Conservation (phyloP, 495 filamentous ascomycete genomes). For the Penicillium nucicola region DNA sequence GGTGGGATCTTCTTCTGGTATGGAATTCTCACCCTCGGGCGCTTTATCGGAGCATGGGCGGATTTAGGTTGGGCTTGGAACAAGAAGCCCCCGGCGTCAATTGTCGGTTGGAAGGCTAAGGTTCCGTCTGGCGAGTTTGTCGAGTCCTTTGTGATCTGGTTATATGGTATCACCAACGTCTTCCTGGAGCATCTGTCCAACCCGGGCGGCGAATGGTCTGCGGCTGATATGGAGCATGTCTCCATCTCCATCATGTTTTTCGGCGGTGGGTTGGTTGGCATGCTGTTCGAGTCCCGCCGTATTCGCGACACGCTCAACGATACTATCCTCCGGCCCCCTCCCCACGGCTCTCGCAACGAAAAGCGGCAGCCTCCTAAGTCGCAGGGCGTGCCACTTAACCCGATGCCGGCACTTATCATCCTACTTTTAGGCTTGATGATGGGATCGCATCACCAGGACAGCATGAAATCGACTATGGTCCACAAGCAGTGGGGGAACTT, state of each 20-base stretch:
- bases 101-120: constrained; percentile 60
- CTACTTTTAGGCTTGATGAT: constrained; percentile 90
- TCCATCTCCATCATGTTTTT: constrained; percentile 94
- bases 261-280: constrained; percentile 87
- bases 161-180: constrained; percentile 85
- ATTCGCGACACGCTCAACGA: constrained; percentile 71
- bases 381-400: constrained; percentile 80
- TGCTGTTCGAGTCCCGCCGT: constrained; percentile 80
- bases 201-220: constrained; percentile 66
- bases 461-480: constrained; percentile 84
- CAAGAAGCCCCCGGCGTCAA: constrained; percentile 61
- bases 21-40: constrained; percentile 80
- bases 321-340: constrained; percentile 44
- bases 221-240: constrained; percentile 85
- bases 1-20: constrained; percentile 95
- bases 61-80: constrained; percentile 98
- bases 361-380: constrained; percentile 58
- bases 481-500: constrained; percentile 94
- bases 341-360: constrained; percentile 43
- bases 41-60: constrained; percentile 89
- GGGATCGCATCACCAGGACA: constrained; percentile 86
- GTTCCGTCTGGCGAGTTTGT: constrained; percentile 82
- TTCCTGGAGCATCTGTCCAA: constrained; percentile 85
- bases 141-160: constrained; percentile 83
- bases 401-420: constrained; percentile 82